phyloP scores from a whole-genome alignment of 176 grass and related monocot species.

The Saccharum spontaneum region DNA sequence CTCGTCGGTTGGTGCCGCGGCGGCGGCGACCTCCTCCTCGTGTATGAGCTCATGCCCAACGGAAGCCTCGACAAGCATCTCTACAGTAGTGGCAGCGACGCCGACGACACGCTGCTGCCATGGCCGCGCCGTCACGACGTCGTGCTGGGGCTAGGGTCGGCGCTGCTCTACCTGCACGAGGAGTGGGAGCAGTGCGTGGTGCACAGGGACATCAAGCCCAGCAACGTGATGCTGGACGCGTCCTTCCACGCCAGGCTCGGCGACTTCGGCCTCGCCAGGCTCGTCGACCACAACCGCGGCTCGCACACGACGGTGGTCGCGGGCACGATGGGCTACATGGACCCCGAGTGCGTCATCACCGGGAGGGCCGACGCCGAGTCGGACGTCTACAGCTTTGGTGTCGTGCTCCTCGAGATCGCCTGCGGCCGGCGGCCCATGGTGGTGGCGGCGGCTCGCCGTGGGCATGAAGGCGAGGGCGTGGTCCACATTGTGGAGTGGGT shows the following conservation, averaged over 20 bases:
- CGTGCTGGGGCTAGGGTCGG: no score
- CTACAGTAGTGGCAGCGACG: neutral
- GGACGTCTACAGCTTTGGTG: constrained; percentile 44
- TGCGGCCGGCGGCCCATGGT: constrained; percentile 8
- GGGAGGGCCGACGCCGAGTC: constrained; percentile 26
- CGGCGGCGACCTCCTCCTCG: constrained; percentile 17
- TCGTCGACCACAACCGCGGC: constrained; percentile 14
- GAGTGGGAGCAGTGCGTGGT: constrained; percentile 39
- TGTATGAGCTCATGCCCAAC: constrained; percentile 54
- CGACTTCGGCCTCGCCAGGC: constrained; percentile 40
- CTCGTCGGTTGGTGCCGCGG: neutral
- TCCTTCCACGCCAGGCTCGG: constrained; percentile 40
- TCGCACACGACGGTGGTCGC: constrained; percentile 20
- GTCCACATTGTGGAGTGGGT: no score
- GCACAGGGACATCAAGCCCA: constrained; percentile 43
- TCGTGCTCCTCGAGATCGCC: constrained; percentile 47
- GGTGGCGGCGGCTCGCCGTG: no score
- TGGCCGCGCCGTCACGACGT: no score
- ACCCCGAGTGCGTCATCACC: constrained; percentile 16
- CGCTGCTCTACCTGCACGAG: constrained; percentile 31
- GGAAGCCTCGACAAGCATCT: constrained; percentile 56
- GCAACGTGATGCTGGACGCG: constrained; percentile 38
- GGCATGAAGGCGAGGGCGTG: no score
- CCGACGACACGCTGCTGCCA: no score
- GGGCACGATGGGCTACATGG: constrained; percentile 40